A percentile compares a stretch with the other conserved stretches of the same genome.
phyloP scores from a whole-genome alignment of 2,329 filamentous ascomycete species.

The Fusarium liriodendri region DNA sequence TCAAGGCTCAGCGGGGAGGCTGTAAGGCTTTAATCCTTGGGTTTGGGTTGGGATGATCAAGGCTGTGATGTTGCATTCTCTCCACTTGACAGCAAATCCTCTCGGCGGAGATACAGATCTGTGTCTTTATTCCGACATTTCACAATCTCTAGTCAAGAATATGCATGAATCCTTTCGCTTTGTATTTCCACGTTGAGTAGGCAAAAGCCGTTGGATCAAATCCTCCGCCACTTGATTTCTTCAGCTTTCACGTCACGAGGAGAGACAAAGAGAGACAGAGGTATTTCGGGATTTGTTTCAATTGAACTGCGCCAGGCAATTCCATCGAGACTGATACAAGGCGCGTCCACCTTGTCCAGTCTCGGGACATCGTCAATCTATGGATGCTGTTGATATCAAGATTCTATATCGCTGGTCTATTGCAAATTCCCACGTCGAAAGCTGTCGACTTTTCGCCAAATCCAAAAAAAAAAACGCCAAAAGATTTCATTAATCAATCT shows the following conservation, averaged over 20 bases:
- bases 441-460: constrained; percentile 23
- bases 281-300: constrained; percentile 33
- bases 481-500: constrained; percentile 9
- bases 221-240: not conserved
- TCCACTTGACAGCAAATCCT: not conserved
- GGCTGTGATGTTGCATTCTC: not conserved
- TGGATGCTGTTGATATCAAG: constrained; percentile 37
- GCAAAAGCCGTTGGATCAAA: not conserved
- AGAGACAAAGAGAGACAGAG: not conserved
- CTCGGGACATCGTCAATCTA: constrained; percentile 24
- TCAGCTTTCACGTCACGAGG: not conserved
- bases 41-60: not conserved
- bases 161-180: not conserved
- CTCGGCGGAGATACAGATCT: not conserved
- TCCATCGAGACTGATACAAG: constrained; percentile 6
- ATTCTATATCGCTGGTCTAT: constrained; percentile 40
- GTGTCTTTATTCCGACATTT: not conserved
- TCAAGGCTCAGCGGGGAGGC: not conserved
- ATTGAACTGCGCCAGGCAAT: constrained; percentile 38
- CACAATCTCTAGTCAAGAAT: not conserved
- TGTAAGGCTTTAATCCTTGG: not conserved
- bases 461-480: constrained; percentile 27
- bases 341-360: not conserved
- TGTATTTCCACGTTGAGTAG: not conserved
- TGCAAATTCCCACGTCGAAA: constrained; percentile 34